phyloP scores from a whole-genome alignment of 2,329 filamentous ascomycete genomes.

The Monosporascus cannonballus region DNA sequence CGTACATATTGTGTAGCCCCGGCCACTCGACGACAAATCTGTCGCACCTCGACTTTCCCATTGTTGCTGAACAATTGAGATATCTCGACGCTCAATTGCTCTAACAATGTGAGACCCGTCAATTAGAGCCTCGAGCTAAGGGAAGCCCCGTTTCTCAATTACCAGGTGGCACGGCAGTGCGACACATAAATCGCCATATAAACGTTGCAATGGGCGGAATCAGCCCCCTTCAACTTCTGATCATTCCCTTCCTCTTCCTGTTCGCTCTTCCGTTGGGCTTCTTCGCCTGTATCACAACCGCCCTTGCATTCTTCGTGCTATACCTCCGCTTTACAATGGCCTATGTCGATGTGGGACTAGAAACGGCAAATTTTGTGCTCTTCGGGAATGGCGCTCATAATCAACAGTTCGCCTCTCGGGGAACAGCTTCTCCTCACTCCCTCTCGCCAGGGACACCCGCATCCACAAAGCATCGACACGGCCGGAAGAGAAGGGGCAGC shows the following conservation, averaged over 20 bases:
- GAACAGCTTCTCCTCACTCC: slow-evolving; percentile 11
- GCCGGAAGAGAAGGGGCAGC: slow-evolving; percentile 16
- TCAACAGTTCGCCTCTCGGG: slow-evolving; percentile 19
- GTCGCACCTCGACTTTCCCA: no score
- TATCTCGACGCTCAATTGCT: background rate
- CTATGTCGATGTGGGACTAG: slow-evolving; percentile 56
- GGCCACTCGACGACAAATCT: no score
- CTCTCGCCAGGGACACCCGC: slow-evolving; percentile 12
- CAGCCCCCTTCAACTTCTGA: slow-evolving; percentile 48
- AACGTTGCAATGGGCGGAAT: slow-evolving; percentile 41
- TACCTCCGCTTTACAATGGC: slow-evolving; percentile 54
- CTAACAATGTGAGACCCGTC: background rate
- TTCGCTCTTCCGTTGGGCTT: slow-evolving; percentile 58
- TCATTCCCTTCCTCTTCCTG: slow-evolving; percentile 57
- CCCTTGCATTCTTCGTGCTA: slow-evolving; percentile 54
- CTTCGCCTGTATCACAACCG: slow-evolving; percentile 58
- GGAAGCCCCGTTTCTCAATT: background rate
- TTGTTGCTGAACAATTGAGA: no score
- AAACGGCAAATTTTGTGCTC: slow-evolving; percentile 51
- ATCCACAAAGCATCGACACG: slow-evolving; percentile 8
- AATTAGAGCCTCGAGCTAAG: background rate
- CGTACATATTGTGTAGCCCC: no score
- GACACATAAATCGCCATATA: slow-evolving; percentile 3
- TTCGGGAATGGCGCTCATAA: slow-evolving; percentile 30
- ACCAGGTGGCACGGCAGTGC: slow-evolving; percentile 3